phyloP scores from a whole-genome alignment of 2,329 filamentous ascomycete species.

The Cladosporium velox region DNA sequence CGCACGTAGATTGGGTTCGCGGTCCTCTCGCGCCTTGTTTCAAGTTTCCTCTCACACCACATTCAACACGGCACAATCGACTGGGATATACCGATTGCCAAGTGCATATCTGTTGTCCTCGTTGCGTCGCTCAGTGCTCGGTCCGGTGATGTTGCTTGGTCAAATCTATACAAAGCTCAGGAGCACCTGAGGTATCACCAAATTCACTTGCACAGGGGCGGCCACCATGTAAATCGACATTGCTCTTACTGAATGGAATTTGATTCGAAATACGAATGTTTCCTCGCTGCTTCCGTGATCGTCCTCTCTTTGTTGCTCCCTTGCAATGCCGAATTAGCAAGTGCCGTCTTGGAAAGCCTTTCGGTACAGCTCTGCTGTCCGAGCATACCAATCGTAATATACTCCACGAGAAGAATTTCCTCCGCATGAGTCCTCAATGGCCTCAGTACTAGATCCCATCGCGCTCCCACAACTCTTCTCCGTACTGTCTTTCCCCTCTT shows the following conservation, averaged over 20 bases:
- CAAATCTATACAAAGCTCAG: neutral
- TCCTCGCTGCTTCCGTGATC: no score
- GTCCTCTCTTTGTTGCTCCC: no score
- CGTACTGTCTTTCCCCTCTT: neutral
- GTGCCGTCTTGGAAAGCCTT: no score
- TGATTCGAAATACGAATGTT: no score
- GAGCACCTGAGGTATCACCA: no score
- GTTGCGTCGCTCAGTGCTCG: neutral
- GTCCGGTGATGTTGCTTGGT: neutral
- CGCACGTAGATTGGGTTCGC: neutral
- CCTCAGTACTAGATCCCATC: neutral
- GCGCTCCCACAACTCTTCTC: neutral
- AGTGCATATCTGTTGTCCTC: neutral
- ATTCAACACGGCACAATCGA: neutral
- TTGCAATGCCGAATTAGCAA: no score
- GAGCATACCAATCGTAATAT: neutral
- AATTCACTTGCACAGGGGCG: no score
- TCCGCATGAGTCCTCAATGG: neutral
- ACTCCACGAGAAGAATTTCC: neutral
- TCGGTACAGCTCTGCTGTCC: no score
- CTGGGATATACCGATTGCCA: neutral
- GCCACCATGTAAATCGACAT: no score
- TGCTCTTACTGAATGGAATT: no score
- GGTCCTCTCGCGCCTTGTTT: neutral
- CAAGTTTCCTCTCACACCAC: neutral